A percentile compares a stretch with the other conserved stretches of the same genome.
Conservation (phyloP, 2,329 filamentous ascomycete species). For the Curvularia spicifera region DNA sequence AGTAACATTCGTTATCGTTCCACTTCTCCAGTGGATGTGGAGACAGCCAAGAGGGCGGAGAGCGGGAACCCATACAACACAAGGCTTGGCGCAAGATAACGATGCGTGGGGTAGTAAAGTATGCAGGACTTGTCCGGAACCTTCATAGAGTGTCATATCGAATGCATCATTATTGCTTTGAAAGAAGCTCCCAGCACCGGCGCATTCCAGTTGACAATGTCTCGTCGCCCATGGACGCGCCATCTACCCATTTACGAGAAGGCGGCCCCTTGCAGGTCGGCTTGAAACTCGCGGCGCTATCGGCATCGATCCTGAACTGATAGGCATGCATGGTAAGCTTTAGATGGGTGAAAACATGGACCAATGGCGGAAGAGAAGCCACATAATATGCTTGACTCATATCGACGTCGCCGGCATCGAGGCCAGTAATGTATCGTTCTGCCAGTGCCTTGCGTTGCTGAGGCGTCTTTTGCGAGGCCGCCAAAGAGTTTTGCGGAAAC, state of each 20-base stretch:
- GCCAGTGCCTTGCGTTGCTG: conserved; percentile 36
- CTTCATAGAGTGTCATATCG: background rate
- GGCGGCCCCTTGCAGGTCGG: conserved; percentile 23
- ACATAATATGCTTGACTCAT: conserved; percentile 27
- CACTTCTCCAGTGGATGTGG: conserved; percentile 23
- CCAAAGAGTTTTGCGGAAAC: conserved; percentile 41
- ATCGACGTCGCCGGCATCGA: conserved; percentile 23
- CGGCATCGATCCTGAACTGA: conserved; percentile 27
- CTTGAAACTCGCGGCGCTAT: conserved; percentile 18
- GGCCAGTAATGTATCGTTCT: conserved; percentile 26
- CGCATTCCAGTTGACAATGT: conserved; percentile 49
- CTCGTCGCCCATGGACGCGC: conserved; percentile 37
- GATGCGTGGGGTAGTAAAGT: conserved; percentile 20
- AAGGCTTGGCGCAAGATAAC: conserved; percentile 44
- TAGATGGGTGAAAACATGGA: conserved; percentile 47
- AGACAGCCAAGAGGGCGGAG: conserved; percentile 28
- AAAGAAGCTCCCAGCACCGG: conserved; percentile 42
- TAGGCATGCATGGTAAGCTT: conserved; percentile 46
- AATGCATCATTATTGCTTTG: conserved; percentile 1
- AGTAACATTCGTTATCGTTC: conserved; percentile 34
- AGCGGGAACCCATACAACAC: conserved; percentile 27
- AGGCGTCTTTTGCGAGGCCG: conserved; percentile 23
- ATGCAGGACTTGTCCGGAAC: background rate
- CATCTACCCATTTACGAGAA: conserved; percentile 42
- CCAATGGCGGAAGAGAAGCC: conserved; percentile 34